Evolutionary conservation across 2,329 filamentous ascomycete species (phyloP).

Genomic region (Cladosporium cucumerinum): DNA sequence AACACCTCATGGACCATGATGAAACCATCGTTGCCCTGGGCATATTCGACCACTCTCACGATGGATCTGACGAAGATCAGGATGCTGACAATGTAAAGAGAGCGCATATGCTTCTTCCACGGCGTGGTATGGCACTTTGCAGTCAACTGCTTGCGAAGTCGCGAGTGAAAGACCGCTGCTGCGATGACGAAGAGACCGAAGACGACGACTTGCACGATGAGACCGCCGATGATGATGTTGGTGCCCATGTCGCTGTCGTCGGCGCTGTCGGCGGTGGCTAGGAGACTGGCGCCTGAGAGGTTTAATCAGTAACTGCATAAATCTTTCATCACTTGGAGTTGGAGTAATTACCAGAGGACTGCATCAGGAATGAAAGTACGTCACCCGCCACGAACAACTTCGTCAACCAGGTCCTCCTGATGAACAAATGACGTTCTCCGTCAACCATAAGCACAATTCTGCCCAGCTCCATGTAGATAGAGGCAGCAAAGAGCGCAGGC

Average conservation of each 20-base stretch:
- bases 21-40: constrained; percentile 43
- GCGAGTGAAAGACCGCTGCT: constrained; percentile 30
- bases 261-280: constrained; percentile 36
- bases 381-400: constrained; percentile 50
- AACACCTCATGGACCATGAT: constrained; percentile 35
- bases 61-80: constrained; percentile 50
- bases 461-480: constrained; percentile 50
- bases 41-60: constrained; percentile 51
- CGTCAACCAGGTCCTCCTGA: constrained; percentile 45
- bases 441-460: constrained; percentile 44
- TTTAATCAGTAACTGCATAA: constrained; percentile 13
- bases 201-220: constrained; percentile 50
- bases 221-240: constrained; percentile 47
- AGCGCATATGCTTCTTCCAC: constrained; percentile 40
- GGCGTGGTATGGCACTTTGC: constrained; percentile 23
- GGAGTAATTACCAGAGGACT: constrained; percentile 23
- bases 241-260: constrained; percentile 37
- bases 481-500: constrained; percentile 49
- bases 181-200: constrained; percentile 49
- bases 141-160: constrained; percentile 26
- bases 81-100: constrained; percentile 43
- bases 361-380: constrained; percentile 48
- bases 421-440: constrained; percentile 42
- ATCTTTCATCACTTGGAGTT: no score
- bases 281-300: constrained; percentile 38